Evolutionary conservation across 2,329 filamentous ascomycete species (phyloP).

Genomic region (Xylaria sp.): DNA sequence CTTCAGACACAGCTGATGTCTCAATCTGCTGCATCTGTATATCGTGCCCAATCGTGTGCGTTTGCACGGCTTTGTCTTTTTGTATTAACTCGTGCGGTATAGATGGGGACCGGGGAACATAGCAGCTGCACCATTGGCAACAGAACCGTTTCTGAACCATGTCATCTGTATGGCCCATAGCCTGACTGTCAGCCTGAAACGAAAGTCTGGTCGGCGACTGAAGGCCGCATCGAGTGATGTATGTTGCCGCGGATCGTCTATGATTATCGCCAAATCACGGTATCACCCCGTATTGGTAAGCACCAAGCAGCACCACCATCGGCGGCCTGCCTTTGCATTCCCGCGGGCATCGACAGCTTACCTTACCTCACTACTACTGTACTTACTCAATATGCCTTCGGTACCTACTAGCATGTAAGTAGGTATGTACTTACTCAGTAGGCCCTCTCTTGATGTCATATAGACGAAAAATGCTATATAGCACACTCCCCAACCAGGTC

Average conservation of each 20-base stretch:
- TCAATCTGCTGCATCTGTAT: slow-evolving; percentile 9
- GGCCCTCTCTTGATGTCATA: slow-evolving; percentile 1
- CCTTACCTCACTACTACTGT: slow-evolving; percentile 1
- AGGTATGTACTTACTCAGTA: neutral
- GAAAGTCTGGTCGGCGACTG: slow-evolving; percentile 16
- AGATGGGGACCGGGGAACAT: neutral
- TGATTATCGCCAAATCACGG: slow-evolving; percentile 7
- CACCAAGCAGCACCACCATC: slow-evolving; percentile 9
- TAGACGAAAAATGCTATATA: neutral
- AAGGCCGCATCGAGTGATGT: neutral
- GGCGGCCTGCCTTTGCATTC: slow-evolving; percentile 21
- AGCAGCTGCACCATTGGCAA: slow-evolving; percentile 4
- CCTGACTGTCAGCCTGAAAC: neutral
- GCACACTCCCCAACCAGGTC: no score
- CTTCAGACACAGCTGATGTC: slow-evolving; percentile 26
- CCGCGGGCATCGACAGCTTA: slow-evolving; percentile 24
- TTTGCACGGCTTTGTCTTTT: neutral
- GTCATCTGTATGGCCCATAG: neutral
- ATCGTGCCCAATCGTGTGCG: neutral
- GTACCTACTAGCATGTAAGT: no score
- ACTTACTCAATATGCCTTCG: neutral
- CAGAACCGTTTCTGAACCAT: slow-evolving; percentile 5
- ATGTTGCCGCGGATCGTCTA: slow-evolving; percentile 18
- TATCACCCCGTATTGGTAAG: slow-evolving; percentile 22
- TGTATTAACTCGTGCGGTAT: neutral